Percentiles rank a stretch among this genome's conserved stretches.
Evolutionary conservation across 257 asterid species (phyloP).

Genomic region (Dorcoceras hygrometricum): DNA sequence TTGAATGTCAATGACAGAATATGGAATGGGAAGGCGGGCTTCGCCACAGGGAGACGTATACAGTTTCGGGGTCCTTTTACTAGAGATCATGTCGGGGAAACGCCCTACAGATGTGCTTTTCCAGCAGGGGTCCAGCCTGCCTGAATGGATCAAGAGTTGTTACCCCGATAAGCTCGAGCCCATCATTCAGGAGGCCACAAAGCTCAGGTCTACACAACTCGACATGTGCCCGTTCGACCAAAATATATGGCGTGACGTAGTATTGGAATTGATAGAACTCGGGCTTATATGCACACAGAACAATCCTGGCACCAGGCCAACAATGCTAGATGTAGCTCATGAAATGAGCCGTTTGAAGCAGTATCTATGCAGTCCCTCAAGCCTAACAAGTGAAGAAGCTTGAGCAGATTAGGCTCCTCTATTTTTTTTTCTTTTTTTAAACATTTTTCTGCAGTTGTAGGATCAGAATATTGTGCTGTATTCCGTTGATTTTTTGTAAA

Average conservation of each 20-base stretch:
- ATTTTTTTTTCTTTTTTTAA: background rate
- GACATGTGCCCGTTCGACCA: conserved; percentile 17
- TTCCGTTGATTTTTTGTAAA: background rate
- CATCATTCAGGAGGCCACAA: conserved; percentile 46
- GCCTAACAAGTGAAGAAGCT: conserved; percentile 33
- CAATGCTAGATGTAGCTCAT: conserved; percentile 68
- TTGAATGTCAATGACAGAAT: conserved; percentile 37
- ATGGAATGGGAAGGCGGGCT: conserved; percentile 82
- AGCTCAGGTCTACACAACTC: conserved; percentile 28
- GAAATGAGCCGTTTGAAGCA: conserved; percentile 56
- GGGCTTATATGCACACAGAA: conserved; percentile 72
- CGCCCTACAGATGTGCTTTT: conserved; percentile 65
- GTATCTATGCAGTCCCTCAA: conserved; percentile 40
- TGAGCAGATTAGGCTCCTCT: conserved; percentile 22
- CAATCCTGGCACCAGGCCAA: conserved; percentile 63
- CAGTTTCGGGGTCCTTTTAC: conserved; percentile 60
- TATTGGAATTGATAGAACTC: conserved; percentile 58
- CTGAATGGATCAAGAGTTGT: conserved; percentile 67
- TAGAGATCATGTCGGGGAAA: conserved; percentile 68
- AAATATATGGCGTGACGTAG: conserved; percentile 41
- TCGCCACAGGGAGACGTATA: conserved; percentile 80
- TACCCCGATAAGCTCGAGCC: conserved; percentile 59
- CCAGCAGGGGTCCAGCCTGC: conserved; percentile 65
- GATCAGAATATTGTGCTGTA: background rate
- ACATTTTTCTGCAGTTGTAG: background rate